Evolutionary conservation across 1,284 basidiomycete genomes (phyloP).

Genomic region (Naganishia sp.): DNA sequence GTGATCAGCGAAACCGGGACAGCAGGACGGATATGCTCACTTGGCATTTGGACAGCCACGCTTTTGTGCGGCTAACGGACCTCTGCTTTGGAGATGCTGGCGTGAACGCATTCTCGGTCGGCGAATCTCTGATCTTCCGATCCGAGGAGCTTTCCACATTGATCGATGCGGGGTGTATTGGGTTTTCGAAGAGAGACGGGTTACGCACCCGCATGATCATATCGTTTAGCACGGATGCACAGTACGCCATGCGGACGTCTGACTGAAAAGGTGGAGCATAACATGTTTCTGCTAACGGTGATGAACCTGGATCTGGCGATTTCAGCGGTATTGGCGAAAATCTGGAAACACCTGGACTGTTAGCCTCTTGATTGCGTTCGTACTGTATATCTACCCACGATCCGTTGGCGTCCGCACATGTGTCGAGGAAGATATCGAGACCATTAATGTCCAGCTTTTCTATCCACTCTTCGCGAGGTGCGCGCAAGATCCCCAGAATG

Average conservation of each 20-base stretch:
- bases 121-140: too few species aligned
- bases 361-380: neutral
- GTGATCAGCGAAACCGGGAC: neutral
- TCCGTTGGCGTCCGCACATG: conserved; percentile 76
- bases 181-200: too few species aligned
- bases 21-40: conserved; percentile 56
- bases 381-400: conserved; percentile 60
- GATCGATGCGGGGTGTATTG: too few species aligned
- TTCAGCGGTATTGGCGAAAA: conserved; percentile 15
- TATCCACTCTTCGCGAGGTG: conserved; percentile 60
- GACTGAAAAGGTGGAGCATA: conserved; percentile 44
- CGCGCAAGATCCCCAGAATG: conserved; percentile 76
- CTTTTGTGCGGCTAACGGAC: conserved; percentile 54
- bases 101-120: too few species aligned
- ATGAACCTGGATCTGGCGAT: conserved; percentile 60
- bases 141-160: too few species aligned
- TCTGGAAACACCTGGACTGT: neutral
- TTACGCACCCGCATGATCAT: conserved; percentile 50
- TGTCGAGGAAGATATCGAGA: conserved; percentile 63
- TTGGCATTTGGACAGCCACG: conserved; percentile 68
- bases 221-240: conserved; percentile 76
- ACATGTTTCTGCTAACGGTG: conserved; percentile 65
- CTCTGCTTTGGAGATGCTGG: neutral
- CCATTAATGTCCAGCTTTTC: conserved; percentile 65
- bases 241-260: conserved; percentile 73